These are phyloP conservation scores for Rhododendron molle DNA, from an alignment of 148 eudicot genomes.

Conservation along the genomic window DNA sequence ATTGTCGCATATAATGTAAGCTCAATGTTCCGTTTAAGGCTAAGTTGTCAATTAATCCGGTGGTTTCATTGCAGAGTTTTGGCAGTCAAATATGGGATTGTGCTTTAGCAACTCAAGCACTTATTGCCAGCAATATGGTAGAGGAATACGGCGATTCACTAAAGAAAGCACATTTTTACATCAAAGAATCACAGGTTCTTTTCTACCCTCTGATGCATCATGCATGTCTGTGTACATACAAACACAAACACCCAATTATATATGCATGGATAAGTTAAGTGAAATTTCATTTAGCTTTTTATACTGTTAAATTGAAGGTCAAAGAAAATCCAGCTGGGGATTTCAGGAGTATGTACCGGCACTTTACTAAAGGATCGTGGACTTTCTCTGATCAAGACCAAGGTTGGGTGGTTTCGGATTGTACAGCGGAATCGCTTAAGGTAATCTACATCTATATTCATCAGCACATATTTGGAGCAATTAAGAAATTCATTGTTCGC, in stretches of 20 bases:
- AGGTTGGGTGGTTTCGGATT: slow-evolving; percentile 43
- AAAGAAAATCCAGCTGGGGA: slow-evolving; percentile 40
- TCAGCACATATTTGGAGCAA: neutral
- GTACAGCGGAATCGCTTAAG: slow-evolving; percentile 39
- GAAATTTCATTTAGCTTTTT: neutral
- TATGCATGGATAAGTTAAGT: neutral
- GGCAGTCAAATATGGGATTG: slow-evolving; percentile 50
- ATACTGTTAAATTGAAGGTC: slow-evolving; percentile 12
- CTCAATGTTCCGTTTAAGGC: neutral
- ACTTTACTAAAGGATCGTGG: slow-evolving; percentile 45
- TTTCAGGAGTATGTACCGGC: slow-evolving; percentile 34
- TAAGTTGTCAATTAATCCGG: neutral
- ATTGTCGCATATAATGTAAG: neutral
- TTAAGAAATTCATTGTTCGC: neutral
- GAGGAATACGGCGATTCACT: slow-evolving; percentile 50
- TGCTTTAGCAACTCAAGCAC: slow-evolving; percentile 43
- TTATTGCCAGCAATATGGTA: slow-evolving; percentile 36
- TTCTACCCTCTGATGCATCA: neutral
- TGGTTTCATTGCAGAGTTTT: slow-evolving; percentile 29
- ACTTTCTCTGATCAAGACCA: slow-evolving; percentile 51
- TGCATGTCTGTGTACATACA: neutral
- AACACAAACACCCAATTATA: neutral
- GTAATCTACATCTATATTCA: slow-evolving; percentile 5
- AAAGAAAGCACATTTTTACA: slow-evolving; percentile 36
- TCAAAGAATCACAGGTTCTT: slow-evolving; percentile 45